Evolutionary conservation across 139 green algal species (phyloP).

Genomic region (Coelastrella sp.): DNA sequence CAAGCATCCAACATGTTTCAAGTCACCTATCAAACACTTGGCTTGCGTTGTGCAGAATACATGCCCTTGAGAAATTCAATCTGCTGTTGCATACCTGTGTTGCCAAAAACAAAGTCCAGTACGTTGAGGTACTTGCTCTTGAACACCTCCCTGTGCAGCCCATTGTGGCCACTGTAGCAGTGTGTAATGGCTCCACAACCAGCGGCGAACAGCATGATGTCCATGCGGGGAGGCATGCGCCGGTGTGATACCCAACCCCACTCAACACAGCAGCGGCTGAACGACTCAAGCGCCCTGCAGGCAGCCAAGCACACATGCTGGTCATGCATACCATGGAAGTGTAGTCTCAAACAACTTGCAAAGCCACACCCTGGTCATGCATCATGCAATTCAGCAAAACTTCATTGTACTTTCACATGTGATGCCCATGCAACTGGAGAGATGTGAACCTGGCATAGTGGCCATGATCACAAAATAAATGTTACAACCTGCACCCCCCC

Average conservation of each 20-base stretch:
- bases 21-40: too few species aligned
- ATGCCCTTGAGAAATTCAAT: neutral
- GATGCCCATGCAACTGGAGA: too few species aligned
- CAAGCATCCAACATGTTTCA: neutral
- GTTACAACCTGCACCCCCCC: too few species aligned
- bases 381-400: too few species aligned
- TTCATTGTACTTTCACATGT: too few species aligned
- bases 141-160: conserved; percentile 87
- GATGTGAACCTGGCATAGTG: too few species aligned
- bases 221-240: conserved; percentile 64
- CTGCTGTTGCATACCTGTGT: conserved; percentile 55
- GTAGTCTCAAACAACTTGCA: neutral
- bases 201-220: conserved; percentile 86
- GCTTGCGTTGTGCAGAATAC: too few species aligned
- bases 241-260: conserved; percentile 49
- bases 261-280: conserved; percentile 65
- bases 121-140: conserved; percentile 92
- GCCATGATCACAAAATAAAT: too few species aligned
- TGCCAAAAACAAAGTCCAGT: conserved; percentile 94
- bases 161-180: conserved; percentile 81
- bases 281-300: conserved; percentile 74
- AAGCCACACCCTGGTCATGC: too few species aligned
- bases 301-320: neutral
- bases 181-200: conserved; percentile 89
- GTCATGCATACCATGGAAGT: neutral